A percentile compares a stretch with the other conserved stretches of the same genome.
phyloP scores from a whole-genome alignment of 139 green algal genomes.

The Coelastrella sp. region DNA sequence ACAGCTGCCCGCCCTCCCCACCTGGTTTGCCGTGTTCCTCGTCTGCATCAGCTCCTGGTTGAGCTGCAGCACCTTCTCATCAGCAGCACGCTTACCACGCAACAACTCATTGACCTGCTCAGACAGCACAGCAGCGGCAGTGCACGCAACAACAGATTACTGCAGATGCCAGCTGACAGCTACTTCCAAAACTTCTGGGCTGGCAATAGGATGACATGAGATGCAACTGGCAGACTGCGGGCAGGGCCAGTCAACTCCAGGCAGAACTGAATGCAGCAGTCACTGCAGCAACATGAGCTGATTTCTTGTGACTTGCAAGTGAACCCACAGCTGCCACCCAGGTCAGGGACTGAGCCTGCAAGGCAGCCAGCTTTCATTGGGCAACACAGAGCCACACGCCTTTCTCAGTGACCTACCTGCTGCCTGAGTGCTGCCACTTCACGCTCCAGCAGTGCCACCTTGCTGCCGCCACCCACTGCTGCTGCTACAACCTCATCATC shows the following conservation, averaged over 20 bases:
- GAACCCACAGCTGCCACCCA: no score
- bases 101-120: conserved; percentile 21
- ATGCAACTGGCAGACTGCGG: no score
- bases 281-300: no score
- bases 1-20: neutral
- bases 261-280: no score
- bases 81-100: conserved; percentile 16
- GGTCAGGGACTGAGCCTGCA: no score
- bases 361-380: no score
- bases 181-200: no score
- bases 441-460: conserved; percentile 29
- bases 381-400: neutral
- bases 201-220: no score
- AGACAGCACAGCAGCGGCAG: neutral
- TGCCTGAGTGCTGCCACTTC: conserved; percentile 22
- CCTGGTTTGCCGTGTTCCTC: conserved; percentile 41
- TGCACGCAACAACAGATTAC: neutral
- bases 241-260: no score
- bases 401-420: conserved; percentile 13
- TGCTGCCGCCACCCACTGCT: neutral
- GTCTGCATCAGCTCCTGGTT: conserved; percentile 28
- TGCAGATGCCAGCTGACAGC: no score
- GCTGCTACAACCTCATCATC: neutral
- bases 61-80: conserved; percentile 21
- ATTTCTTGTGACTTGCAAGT: no score